Evolutionary conservation across 2,329 filamentous ascomycete species (phyloP).

Genomic region (Neonectria coccinea): DNA sequence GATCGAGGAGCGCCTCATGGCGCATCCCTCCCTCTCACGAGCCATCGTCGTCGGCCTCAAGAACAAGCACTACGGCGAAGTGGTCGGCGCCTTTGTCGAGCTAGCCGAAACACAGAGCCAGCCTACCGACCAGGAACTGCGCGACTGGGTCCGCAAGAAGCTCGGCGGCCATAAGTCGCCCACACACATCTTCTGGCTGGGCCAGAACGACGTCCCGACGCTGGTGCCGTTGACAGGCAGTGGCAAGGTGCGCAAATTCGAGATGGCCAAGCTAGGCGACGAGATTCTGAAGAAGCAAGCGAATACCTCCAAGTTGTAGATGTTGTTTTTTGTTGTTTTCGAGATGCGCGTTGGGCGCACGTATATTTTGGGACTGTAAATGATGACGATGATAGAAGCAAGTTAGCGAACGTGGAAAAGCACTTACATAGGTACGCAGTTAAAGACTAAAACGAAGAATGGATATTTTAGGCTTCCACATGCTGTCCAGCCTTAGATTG

Average conservation of each 20-base stretch:
- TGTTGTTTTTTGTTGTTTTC: background rate
- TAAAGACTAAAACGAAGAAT: background rate
- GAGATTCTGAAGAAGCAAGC: constrained; percentile 64
- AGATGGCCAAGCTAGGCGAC: constrained; percentile 68
- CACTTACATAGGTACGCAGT: background rate
- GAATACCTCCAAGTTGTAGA: constrained; percentile 60
- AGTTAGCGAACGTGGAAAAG: constrained; percentile 2
- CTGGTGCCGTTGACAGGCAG: constrained; percentile 76
- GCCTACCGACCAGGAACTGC: constrained; percentile 66
- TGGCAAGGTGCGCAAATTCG: constrained; percentile 77
- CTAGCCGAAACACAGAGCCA: constrained; percentile 50
- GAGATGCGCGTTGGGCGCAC: background rate
- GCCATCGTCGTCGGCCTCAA: constrained; percentile 78
- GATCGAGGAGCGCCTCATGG: constrained; percentile 78
- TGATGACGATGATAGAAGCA: constrained; percentile 5
- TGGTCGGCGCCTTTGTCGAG: constrained; percentile 74
- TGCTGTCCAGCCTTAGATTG: background rate
- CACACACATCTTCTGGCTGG: constrained; percentile 80
- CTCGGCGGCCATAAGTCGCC: constrained; percentile 78
- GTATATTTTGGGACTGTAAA: background rate
- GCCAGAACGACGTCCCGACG: constrained; percentile 66
- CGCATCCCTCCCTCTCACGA: constrained; percentile 70
- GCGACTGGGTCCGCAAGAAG: constrained; percentile 70
- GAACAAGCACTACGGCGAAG: constrained; percentile 78
- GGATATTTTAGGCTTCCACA: constrained; percentile 1